These are phyloP conservation scores for Picea sitchensis DNA, from an alignment of 75 land plant genomes.

Conservation along the genomic window DNA sequence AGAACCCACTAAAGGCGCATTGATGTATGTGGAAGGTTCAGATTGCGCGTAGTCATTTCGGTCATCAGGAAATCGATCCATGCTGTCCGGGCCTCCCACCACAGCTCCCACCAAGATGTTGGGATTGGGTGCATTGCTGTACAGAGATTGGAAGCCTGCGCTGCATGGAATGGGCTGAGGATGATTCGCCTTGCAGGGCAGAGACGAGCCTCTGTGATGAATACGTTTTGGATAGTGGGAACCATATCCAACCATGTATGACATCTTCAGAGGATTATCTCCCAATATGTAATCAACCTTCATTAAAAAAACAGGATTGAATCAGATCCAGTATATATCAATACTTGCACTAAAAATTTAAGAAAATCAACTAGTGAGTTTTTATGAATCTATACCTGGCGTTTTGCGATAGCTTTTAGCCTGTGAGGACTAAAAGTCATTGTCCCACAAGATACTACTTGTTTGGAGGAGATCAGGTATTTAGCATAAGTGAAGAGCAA, in stretches of 20 bases:
- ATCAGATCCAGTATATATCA: too few species aligned
- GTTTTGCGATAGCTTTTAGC: conserved; percentile 65
- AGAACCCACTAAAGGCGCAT: conserved; percentile 84
- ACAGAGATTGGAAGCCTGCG: conserved; percentile 44
- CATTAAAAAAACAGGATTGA: neutral
- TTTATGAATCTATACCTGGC: conserved; percentile 39
- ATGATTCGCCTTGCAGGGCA: conserved; percentile 55
- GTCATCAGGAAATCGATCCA: conserved; percentile 61
- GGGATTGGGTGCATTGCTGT: conserved; percentile 67
- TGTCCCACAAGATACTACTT: conserved; percentile 54
- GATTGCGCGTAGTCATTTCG: conserved; percentile 65
- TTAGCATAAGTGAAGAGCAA: conserved; percentile 79
- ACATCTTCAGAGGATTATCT: conserved; percentile 72
- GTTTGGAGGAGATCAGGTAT: conserved; percentile 51
- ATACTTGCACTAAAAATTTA: too few species aligned
- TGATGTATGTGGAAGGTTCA: conserved; percentile 89
- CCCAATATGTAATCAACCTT: conserved; percentile 95
- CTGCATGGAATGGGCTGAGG: conserved; percentile 64
- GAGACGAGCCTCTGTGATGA: conserved; percentile 90
- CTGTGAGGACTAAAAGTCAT: conserved; percentile 40
- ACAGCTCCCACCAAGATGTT: conserved; percentile 80
- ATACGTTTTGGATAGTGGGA: conserved; percentile 62
- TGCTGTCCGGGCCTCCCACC: conserved; percentile 78
- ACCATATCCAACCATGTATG: conserved; percentile 99
- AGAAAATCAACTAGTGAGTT: too few species aligned